These are phyloP conservation scores for Apiotrichum gamsii DNA, from an alignment of 1,284 basidiomycete genomes.

Conservation along the genomic window DNA sequence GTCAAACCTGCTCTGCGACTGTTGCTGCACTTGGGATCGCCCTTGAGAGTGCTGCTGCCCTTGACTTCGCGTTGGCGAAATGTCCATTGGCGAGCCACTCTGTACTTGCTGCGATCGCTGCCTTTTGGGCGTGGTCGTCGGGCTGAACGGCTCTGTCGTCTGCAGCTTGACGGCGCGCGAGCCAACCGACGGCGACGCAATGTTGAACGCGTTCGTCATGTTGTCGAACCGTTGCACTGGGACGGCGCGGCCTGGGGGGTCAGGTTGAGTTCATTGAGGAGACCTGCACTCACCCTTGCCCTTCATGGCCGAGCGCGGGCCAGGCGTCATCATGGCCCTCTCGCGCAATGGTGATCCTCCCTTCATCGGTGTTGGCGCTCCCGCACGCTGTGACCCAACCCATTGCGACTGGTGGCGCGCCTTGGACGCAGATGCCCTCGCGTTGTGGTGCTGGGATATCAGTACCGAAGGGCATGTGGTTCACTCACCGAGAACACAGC, in stretches of 20 bases:
- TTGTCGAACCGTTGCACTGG: conserved; percentile 26
- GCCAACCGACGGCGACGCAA: conserved; percentile 17
- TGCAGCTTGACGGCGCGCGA: conserved; percentile 24
- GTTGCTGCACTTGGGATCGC: no score
- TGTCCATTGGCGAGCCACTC: not conserved
- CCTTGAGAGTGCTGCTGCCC: not conserved
- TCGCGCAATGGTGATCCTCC: conserved; percentile 11
- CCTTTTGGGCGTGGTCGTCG: conserved; percentile 16
- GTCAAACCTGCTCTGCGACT: no score
- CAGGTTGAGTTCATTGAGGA: not conserved
- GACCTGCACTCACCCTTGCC: conserved; percentile 21
- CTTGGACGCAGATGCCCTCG: conserved; percentile 17
- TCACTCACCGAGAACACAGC: conserved; percentile 38
- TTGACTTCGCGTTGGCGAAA: conserved; percentile 8
- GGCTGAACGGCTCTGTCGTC: conserved; percentile 23
- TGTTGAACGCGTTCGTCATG: conserved; percentile 34
- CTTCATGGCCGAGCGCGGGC: conserved; percentile 23
- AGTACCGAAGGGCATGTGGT: not conserved
- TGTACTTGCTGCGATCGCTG: not conserved
- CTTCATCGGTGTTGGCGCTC: conserved; percentile 4
- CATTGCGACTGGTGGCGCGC: conserved; percentile 17
- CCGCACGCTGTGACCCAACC: conserved; percentile 9
- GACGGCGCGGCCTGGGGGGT: conserved; percentile 10
- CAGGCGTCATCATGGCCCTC: conserved; percentile 7
- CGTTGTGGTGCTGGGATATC: conserved; percentile 15